Conservation (phyloP, 2,329 filamentous ascomycete genomes). For the Ceratocystis cacaofunesta region DNA sequence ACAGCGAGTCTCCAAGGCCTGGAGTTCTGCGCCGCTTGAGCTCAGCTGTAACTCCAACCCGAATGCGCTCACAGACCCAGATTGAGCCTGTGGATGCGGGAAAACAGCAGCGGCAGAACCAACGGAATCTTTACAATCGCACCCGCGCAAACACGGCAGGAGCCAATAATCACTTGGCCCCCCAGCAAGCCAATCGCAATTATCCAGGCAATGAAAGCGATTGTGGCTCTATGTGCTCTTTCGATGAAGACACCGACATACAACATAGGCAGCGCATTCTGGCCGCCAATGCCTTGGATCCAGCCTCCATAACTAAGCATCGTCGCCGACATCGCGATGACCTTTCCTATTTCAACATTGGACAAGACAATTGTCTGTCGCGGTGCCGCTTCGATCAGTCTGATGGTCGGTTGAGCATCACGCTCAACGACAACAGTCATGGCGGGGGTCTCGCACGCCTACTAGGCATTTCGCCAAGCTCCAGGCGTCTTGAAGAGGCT, state of each 20-base stretch:
- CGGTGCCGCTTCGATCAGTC: conserved; percentile 45
- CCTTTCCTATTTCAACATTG: conserved; percentile 35
- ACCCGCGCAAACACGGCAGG: neutral
- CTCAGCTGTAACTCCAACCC: neutral
- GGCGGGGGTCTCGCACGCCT: conserved; percentile 48
- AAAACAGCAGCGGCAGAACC: neutral
- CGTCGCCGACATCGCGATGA: neutral
- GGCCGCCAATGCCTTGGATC: neutral
- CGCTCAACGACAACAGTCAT: conserved; percentile 53
- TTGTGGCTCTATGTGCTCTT: neutral
- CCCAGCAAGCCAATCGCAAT: neutral
- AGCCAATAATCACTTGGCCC: neutral
- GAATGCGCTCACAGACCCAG: neutral
- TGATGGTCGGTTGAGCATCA: conserved; percentile 58
- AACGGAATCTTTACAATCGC: neutral
- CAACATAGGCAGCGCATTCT: neutral
- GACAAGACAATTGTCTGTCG: conserved; percentile 49
- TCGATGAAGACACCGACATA: neutral
- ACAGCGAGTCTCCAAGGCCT: neutral
- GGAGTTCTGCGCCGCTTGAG: neutral
- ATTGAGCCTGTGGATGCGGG: neutral
- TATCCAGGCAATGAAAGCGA: neutral
- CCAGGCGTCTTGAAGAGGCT: neutral
- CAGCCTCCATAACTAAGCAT: neutral
- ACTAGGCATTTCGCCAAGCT: conserved; percentile 4